Conservation (phyloP, 2,329 filamentous ascomycete genomes). For the Stachybotrys chartarum region DNA sequence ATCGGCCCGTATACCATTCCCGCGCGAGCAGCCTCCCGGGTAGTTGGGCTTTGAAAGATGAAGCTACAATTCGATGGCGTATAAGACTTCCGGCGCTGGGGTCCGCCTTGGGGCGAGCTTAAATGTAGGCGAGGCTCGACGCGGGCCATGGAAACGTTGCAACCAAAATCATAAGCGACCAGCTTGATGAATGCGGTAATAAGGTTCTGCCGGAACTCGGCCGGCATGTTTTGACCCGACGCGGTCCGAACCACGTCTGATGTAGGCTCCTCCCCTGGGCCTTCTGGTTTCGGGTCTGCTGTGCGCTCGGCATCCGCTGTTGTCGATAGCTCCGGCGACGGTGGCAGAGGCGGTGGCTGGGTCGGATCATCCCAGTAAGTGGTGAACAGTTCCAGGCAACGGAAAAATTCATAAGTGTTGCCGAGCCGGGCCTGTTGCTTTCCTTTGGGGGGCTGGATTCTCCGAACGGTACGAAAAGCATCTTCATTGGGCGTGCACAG, state of each 20-base stretch:
- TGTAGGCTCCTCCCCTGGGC: conserved; percentile 6
- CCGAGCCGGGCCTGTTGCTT: conserved; percentile 48
- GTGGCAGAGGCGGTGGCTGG: conserved; percentile 19
- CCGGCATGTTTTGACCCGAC: conserved; percentile 48
- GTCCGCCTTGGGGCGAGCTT: conserved; percentile 25
- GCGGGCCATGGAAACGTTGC: conserved; percentile 49
- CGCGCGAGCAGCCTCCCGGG: conserved; percentile 51
- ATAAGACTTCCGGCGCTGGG: conserved; percentile 39
- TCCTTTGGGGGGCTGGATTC: conserved; percentile 47
- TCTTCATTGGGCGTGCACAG: conserved; percentile 48
- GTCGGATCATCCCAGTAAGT: conserved; percentile 57
- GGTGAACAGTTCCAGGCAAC: conserved; percentile 52
- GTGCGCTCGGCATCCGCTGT: conserved; percentile 5
- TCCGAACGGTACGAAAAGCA: conserved; percentile 54
- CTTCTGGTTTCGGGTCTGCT: conserved; percentile 6
- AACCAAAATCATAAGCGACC: conserved; percentile 59
- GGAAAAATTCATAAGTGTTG: conserved; percentile 60
- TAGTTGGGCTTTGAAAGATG: conserved; percentile 50
- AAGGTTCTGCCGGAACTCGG: conserved; percentile 50
- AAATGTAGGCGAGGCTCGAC: conserved; percentile 54
- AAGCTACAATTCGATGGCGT: conserved; percentile 53
- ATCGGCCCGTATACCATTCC: conserved; percentile 57
- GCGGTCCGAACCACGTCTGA: conserved; percentile 30
- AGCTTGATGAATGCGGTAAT: conserved; percentile 55
- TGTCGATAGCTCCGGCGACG: conserved; percentile 22